Conservation (phyloP, 495 filamentous ascomycete genomes). For the Penicillium crystallinum region DNA sequence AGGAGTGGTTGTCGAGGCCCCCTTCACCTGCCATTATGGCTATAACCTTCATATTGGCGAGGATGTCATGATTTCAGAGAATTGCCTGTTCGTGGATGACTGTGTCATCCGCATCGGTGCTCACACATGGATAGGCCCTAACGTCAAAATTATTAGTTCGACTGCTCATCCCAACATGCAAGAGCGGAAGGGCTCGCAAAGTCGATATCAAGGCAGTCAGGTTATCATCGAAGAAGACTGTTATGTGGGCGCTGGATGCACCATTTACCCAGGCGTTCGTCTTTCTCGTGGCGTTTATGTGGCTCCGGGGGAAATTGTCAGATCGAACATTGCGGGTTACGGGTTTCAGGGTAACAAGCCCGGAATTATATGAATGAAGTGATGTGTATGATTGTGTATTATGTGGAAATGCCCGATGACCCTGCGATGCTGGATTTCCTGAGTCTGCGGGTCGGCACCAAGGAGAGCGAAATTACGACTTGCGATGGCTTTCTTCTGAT, state of each 20-base stretch:
- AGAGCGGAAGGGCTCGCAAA: conserved; percentile 66
- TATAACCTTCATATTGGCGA: conserved; percentile 90
- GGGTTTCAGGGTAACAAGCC: conserved; percentile 44
- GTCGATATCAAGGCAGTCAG: conserved; percentile 63
- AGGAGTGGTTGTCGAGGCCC: conserved; percentile 76
- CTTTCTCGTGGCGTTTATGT: conserved; percentile 40
- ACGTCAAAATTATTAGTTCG: conserved; percentile 79
- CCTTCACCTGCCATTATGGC: conserved; percentile 92
- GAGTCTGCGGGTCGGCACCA: neutral
- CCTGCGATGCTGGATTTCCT: neutral
- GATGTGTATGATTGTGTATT: conserved; percentile 6
- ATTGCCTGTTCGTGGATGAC: conserved; percentile 84
- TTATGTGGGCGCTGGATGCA: conserved; percentile 80
- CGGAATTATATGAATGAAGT: conserved; percentile 35
- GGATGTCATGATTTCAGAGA: conserved; percentile 77
- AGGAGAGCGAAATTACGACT: neutral
- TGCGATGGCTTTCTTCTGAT: neutral
- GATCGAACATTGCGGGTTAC: conserved; percentile 40
- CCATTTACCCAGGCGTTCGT: conserved; percentile 62
- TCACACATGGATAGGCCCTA: conserved; percentile 73
- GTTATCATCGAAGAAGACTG: conserved; percentile 86
- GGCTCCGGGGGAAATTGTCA: conserved; percentile 45
- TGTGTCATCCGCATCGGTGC: conserved; percentile 69
- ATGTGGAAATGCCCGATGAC: neutral
- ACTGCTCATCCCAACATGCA: conserved; percentile 72